Base-by-base conservation (phyloP, 2,329 filamentous ascomycete species). In the Xylogone sp. region DNA sequence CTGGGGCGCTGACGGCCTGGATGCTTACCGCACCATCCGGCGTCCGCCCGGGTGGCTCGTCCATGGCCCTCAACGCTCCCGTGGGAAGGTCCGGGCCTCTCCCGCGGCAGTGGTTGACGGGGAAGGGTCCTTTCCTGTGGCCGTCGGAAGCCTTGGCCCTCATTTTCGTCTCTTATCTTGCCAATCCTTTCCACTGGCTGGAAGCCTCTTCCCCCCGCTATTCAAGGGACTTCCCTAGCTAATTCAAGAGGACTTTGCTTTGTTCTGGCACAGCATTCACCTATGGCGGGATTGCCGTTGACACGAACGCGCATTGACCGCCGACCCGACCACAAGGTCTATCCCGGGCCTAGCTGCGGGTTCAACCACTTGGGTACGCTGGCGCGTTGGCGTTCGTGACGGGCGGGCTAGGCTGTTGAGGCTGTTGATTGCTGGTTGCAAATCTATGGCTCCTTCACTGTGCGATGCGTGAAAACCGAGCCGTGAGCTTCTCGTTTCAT, bases 301-400 rank as follows among this genome's bases (percentile, higher is more conserved):
- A 65, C 50, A 43, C 49, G 1, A 45, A 61, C 54, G 55, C 31
- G 63, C 63, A 2, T 48, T 65, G 16, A 64, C 62, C 2, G 21
- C 58, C 20, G 55, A 60, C 29, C n/a, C n/a, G n/a, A n/a, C n/a
- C n/a, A 57, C 53, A 10, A 44, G 20, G 20, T 22, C 39, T 13
- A 58, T 64, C 39, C 55, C 58, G 2, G 59, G 56, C n/a, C n/a
- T n/a, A n/a, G n/a, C n/a, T n/a, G 61, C 2, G 58, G 59, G 1
- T 60, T 61, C 46, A 64, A 60, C 44, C 65, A 64, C 45, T 24
- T 58, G 2, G 59, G 62, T 64, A 65, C 51, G 59, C 61, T 3
- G 63, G 63, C 2, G 61, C 61, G 21, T 54, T 64, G 2, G 63
- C 62, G 1, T 64, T 64, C 46, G 59, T 64, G 16, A 64, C 63